phyloP scores from a whole-genome alignment of 1,139 yeast species.

The Sugiyamaella neomexicana region DNA sequence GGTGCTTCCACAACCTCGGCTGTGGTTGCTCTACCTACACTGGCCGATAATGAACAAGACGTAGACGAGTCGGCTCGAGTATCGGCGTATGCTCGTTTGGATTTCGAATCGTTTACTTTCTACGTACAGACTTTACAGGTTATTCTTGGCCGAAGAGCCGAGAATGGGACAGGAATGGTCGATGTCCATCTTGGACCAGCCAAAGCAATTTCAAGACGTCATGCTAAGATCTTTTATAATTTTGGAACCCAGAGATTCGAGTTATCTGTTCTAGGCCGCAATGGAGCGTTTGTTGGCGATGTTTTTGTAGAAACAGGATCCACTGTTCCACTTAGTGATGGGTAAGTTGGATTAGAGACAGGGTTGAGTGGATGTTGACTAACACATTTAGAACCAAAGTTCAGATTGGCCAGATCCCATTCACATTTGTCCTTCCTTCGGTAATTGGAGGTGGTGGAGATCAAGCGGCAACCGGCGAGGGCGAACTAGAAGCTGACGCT shows the following conservation, averaged over 20 bases:
- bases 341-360: constrained; percentile 27
- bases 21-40: constrained; percentile 8
- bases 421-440: constrained; percentile 77
- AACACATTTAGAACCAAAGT: constrained; percentile 59
- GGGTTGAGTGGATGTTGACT: background rate
- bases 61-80: constrained; percentile 51
- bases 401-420: constrained; percentile 90
- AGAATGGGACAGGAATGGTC: constrained; percentile 63
- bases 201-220: constrained; percentile 88
- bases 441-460: constrained; percentile 31
- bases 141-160: constrained; percentile 83
- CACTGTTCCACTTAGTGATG: constrained; percentile 77
- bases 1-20: background rate
- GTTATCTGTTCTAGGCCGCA: constrained; percentile 83
- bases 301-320: constrained; percentile 83
- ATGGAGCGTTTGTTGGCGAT: constrained; percentile 95
- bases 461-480: constrained; percentile 26
- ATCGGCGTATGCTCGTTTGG: constrained; percentile 91
- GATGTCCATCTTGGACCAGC: constrained; percentile 91
- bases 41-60: constrained; percentile 22
- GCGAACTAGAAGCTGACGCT: constrained; percentile 23
- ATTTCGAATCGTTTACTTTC: constrained; percentile 88
- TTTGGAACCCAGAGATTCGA: constrained; percentile 94
- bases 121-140: constrained; percentile 96
- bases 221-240: constrained; percentile 92